A percentile compares a stretch with the other conserved stretches of the same genome.
phyloP scores from a whole-genome alignment of 108 stramenopile genomes.

The Nitzschia inconspicua region DNA sequence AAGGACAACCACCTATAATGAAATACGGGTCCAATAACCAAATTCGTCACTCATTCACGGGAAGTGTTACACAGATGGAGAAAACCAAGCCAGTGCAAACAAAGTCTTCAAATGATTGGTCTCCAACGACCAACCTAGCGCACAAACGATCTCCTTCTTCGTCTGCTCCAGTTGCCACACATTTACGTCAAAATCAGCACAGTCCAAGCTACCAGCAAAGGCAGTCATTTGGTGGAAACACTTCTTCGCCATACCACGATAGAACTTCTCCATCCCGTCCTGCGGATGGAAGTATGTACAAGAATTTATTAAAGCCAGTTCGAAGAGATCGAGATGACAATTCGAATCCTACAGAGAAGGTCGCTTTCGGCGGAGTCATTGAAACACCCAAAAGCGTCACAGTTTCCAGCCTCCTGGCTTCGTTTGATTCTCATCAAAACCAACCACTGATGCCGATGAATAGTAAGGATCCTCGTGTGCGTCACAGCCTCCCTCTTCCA shows the following conservation, averaged over 20 bases:
- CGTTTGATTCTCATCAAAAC: slow-evolving; percentile 15
- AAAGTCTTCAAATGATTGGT: not conserved
- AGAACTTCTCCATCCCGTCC: too few relatives aligned
- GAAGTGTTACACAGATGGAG: too few relatives aligned
- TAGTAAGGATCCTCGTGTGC: slow-evolving; percentile 13
- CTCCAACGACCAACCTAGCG: not conserved
- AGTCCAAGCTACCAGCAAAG: not conserved
- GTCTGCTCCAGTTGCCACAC: too few relatives aligned
- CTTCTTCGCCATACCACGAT: not conserved
- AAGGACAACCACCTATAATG: too few relatives aligned
- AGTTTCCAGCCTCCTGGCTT: slow-evolving; percentile 16
- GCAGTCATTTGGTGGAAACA: not conserved
- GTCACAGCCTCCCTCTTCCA: slow-evolving; percentile 9
- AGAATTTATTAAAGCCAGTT: slow-evolving; percentile 1
- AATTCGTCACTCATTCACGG: too few relatives aligned
- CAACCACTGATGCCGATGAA: slow-evolving; percentile 27
- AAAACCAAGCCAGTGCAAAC: too few relatives aligned
- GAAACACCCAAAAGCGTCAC: slow-evolving; percentile 16
- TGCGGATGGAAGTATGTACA: not conserved
- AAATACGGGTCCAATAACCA: too few relatives aligned
- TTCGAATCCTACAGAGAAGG: not conserved
- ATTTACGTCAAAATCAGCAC: not conserved
- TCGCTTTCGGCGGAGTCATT: slow-evolving; percentile 13
- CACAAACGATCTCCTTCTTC: not conserved
- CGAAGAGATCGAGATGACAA: not conserved